A percentile compares a stretch with the other conserved stretches of the same genome.
These are phyloP conservation scores for Castanea crenata DNA, from an alignment of 306 rosid genomes.

Conservation along the genomic window DNA sequence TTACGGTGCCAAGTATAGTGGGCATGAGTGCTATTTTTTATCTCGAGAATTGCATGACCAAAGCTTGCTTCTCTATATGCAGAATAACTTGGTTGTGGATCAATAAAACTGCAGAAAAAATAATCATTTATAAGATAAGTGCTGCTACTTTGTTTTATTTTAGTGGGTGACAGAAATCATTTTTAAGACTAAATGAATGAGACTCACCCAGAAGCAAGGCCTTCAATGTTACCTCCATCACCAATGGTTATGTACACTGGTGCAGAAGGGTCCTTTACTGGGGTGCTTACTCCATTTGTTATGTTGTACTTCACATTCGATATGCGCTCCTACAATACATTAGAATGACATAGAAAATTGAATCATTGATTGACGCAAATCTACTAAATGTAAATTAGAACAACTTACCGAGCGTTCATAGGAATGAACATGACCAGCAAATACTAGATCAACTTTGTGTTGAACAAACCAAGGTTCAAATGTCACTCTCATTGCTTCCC, in stretches of 20 bases:
- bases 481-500: too few relatives aligned
- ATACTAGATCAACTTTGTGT: too few relatives aligned
- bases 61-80: constrained; percentile 30
- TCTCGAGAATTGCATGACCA: constrained; percentile 26
- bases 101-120: constrained; percentile 2
- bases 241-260: constrained; percentile 27
- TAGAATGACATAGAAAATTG: not conserved
- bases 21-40: constrained; percentile 27
- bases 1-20: constrained; percentile 26
- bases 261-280: constrained; percentile 18
- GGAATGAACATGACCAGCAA: too few relatives aligned
- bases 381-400: too few relatives aligned
- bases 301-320: constrained; percentile 25
- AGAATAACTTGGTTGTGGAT: constrained; percentile 28
- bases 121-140: too few relatives aligned
- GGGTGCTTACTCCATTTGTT: constrained; percentile 19
- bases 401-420: not conserved
- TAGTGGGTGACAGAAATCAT: too few relatives aligned
- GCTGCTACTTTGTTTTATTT: too few relatives aligned
- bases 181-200: too few relatives aligned
- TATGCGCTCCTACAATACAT: constrained; percentile 10
- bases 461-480: too few relatives aligned
- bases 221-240: constrained; percentile 29
- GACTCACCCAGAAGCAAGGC: constrained; percentile 19
- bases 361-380: too few relatives aligned